Percentiles rank a stretch among this genome's conserved stretches.
Evolutionary conservation across 1,284 basidiomycete species (phyloP).

Genomic region (Cerrena zonata): DNA sequence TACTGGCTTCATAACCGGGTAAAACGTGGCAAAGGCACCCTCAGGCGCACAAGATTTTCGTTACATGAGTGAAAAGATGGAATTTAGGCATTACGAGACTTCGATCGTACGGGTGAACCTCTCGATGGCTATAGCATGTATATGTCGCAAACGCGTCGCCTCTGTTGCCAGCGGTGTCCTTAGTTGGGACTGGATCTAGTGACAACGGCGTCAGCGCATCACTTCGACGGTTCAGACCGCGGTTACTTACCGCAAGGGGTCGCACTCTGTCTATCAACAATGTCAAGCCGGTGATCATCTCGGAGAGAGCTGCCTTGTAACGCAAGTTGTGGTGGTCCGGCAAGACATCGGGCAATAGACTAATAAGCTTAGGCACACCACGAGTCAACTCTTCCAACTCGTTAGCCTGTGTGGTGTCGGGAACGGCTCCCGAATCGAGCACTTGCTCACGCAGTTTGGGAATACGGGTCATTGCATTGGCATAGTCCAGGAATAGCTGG

Average conservation of each 20-base stretch:
- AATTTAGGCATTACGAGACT: constrained; percentile 18
- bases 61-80: no score
- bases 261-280: constrained; percentile 52
- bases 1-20: no score
- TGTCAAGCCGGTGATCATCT: constrained; percentile 67
- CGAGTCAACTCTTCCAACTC: constrained; percentile 60
- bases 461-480: constrained; percentile 54
- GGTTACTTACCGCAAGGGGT: constrained; percentile 50
- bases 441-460: constrained; percentile 50
- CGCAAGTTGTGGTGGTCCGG: constrained; percentile 50
- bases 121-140: constrained; percentile 44
- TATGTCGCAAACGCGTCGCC: constrained; percentile 44
- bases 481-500: constrained; percentile 68
- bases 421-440: constrained; percentile 35
- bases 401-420: constrained; percentile 41
- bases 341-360: constrained; percentile 65
- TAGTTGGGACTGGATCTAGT: constrained; percentile 36
- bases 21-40: no score
- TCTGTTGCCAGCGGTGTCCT: constrained; percentile 42
- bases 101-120: constrained; percentile 40
- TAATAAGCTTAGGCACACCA: constrained; percentile 61
- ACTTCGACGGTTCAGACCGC: neutral
- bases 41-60: no score
- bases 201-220: constrained; percentile 2
- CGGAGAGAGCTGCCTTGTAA: constrained; percentile 64